Evolutionary conservation across 192 early-diverging fungal genomes (phyloP).

Genomic region (Gamsiella multidivaricata): DNA sequence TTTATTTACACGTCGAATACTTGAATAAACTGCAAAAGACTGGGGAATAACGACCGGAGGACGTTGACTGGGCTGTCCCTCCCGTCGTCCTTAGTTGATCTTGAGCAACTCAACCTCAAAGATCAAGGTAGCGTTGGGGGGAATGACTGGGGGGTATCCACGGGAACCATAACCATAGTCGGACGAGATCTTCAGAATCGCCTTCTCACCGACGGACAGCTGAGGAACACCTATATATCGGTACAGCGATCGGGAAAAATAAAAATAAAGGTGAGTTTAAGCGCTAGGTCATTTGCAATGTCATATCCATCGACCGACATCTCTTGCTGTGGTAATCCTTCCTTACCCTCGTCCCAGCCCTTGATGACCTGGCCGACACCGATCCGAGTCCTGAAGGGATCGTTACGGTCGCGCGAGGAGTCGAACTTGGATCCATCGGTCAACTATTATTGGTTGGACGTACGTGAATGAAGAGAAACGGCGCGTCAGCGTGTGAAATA

Average conservation of each 20-base stretch:
- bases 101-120: slow-evolving; percentile 86
- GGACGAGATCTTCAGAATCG: slow-evolving; percentile 80
- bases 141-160: slow-evolving; percentile 76
- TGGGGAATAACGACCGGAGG: too few relatives aligned
- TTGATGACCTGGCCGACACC: slow-evolving; percentile 93
- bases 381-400: slow-evolving; percentile 87
- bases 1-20: too few relatives aligned
- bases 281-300: too few relatives aligned
- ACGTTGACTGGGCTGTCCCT: too few relatives aligned
- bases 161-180: slow-evolving; percentile 85
- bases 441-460: slow-evolving; percentile 43
- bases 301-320: too few relatives aligned
- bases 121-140: slow-evolving; percentile 74
- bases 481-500: too few relatives aligned
- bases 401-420: slow-evolving; percentile 81
- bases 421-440: slow-evolving; percentile 87
- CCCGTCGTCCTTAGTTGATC: slow-evolving; percentile 55
- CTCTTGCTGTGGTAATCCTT: too few relatives aligned
- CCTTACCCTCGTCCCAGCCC: slow-evolving; percentile 66
- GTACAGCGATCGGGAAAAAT: slow-evolving; percentile 51
- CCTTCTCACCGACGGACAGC: slow-evolving; percentile 89
- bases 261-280: slow-evolving; percentile 60
- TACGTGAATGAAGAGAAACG: neutral
- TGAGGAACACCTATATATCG: slow-evolving; percentile 92
- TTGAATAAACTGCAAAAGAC: too few relatives aligned